Base-by-base conservation (phyloP, 2,329 filamentous ascomycete genomes). In the Trichoderma breve region DNA sequence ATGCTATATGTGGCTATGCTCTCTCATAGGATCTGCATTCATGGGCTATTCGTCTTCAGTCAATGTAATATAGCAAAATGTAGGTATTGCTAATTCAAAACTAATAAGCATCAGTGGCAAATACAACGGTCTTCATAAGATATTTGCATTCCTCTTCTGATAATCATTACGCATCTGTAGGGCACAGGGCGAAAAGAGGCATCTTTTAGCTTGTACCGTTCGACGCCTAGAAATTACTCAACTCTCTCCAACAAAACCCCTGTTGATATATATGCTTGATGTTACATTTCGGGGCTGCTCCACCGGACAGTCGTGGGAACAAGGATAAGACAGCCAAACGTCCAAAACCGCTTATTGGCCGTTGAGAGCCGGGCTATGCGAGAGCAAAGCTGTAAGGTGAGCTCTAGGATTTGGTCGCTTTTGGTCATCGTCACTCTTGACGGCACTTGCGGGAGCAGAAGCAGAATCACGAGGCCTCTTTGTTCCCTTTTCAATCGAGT, bases 391-490 rank as follows among this genome's bases (percentile, higher is more conserved):
- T 8, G 74, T 73, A 6, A 78, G 73, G 6, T 74, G 77, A 61
- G 74, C 63, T 15, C 73, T 73, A 14, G 79, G 74, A 57, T 76
- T 80, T 6, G 70, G 73, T 11, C 80, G 79, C 14, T 80, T 80
- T 39, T 83, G 81, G 73, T 86, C 84, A 55, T 86, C 83, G 64
- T 87, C 84, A 24, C 84, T 83, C 51, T 86, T 86, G 18, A 86
- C 82, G 9, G 77, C 82, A 73, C 83, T 85, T n/a, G 79, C 76
- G 43, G 85, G 83, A 3, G 80, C 81, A 8, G 85, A 84, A 0
- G 85, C 86, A 63, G 85, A 84, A 65, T 83, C 81, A 14, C 85
- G 82, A 70, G 79, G 77, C 39, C 87, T 82, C 75, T 87, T 89
- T 51, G 75, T 74, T n/a, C 81, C 79, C 53, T 81, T 83, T 11